These are phyloP conservation scores for Umbilicaria muhlenbergii DNA, from an alignment of 495 filamentous ascomycete genomes.

Conservation along the genomic window DNA sequence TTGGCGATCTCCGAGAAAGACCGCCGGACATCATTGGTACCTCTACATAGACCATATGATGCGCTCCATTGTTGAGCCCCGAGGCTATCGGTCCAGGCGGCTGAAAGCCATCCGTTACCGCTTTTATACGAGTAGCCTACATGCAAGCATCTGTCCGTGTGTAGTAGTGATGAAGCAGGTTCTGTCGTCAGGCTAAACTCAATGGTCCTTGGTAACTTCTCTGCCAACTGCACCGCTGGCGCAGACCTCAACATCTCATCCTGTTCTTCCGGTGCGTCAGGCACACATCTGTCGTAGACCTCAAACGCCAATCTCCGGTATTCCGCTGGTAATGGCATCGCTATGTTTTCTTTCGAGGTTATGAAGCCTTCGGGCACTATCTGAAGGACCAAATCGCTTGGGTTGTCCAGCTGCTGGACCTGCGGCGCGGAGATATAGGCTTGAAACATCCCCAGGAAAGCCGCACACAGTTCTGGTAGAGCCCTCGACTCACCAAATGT, in stretches of 20 bases:
- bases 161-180: conserved; percentile 57
- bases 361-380: conserved; percentile 63
- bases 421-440: conserved; percentile 42
- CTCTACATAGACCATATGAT: conserved; percentile 62
- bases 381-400: conserved; percentile 67
- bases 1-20: conserved; percentile 45
- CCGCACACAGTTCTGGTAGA: conserved; percentile 60
- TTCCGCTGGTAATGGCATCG: conserved; percentile 49
- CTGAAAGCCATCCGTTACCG: conserved; percentile 76
- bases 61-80: conserved; percentile 63
- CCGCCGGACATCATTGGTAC: conserved; percentile 33
- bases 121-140: conserved; percentile 70
- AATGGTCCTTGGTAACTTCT: conserved; percentile 51
- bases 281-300: conserved; percentile 70
- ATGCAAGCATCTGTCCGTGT: conserved; percentile 73
- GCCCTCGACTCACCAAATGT: conserved; percentile 47
- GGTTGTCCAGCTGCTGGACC: conserved; percentile 24
- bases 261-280: conserved; percentile 24
- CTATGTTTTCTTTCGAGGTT: conserved; percentile 45
- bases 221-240: conserved; percentile 62
- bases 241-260: conserved; percentile 30
- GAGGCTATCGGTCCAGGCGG: conserved; percentile 79
- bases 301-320: conserved; percentile 61
- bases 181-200: conserved; percentile 60
- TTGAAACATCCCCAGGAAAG: conserved; percentile 62